Conservation (phyloP, 352 stramenopile genomes). For the Poterioochromonas sp. region DNA sequence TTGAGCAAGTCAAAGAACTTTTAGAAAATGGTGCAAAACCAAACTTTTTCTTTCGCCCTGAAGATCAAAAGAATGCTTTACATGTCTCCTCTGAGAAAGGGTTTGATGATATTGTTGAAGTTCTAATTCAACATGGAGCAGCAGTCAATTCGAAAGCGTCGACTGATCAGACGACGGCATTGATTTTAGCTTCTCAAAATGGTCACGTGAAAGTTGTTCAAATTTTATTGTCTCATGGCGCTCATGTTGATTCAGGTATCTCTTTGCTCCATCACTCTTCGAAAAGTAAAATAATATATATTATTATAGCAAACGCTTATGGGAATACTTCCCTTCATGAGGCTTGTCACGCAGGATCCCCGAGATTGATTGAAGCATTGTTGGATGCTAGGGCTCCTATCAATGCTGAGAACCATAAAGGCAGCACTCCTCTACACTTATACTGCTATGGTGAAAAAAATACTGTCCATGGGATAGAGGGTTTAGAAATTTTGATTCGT, state of each 20-base stretch:
- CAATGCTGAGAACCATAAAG: constrained; percentile 3
- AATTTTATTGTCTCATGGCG: constrained; percentile 7
- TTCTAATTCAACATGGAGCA: constrained; percentile 5
- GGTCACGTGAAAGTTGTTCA: background rate
- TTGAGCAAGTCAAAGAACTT: background rate
- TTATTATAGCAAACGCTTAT: constrained; percentile 27
- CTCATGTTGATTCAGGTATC: background rate
- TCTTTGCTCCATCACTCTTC: background rate
- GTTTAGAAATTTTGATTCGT: background rate
- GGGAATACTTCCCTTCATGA: constrained; percentile 32
- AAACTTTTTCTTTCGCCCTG: constrained; percentile 24
- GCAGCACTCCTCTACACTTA: constrained; percentile 19
- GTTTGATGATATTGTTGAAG: background rate
- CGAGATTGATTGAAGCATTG: background rate
- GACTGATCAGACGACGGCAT: background rate
- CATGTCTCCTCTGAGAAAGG: constrained; percentile 29
- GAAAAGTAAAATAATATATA: background rate
- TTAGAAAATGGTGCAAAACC: constrained; percentile 15
- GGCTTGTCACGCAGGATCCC: background rate
- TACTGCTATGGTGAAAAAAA: background rate
- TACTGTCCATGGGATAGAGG: background rate
- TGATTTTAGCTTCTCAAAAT: constrained; percentile 19
- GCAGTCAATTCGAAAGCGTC: background rate
- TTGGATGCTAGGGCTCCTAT: background rate
- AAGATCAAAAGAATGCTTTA: constrained; percentile 31